phyloP scores from a whole-genome alignment of 257 asterid genomes.

The Handroanthus guayacan region DNA sequence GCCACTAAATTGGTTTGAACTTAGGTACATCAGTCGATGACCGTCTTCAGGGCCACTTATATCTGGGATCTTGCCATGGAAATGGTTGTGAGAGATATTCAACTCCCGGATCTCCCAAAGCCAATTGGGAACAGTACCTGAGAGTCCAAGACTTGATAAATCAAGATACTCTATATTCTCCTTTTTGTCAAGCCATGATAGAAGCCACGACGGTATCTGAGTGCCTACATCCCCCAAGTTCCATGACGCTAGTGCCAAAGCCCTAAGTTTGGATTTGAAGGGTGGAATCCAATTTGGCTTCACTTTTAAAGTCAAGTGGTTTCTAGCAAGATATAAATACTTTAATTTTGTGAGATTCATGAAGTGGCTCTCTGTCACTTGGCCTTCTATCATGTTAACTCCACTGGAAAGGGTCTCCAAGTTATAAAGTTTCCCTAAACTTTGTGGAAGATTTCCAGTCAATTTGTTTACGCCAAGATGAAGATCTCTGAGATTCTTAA shows the following conservation, averaged over 20 bases:
- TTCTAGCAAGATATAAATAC: conserved; percentile 1
- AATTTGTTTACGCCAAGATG: conserved; percentile 32
- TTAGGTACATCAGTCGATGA: neutral
- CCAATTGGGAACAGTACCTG: conserved; percentile 35
- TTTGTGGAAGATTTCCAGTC: conserved; percentile 48
- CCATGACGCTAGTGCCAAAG: neutral
- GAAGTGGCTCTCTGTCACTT: conserved; percentile 42
- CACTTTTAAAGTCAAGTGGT: conserved; percentile 37
- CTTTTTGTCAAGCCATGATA: neutral
- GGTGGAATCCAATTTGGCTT: conserved; percentile 41
- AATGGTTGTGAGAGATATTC: conserved; percentile 34
- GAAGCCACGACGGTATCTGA: neutral
- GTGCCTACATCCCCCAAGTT: neutral
- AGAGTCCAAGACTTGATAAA: conserved; percentile 32
- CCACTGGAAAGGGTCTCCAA: neutral
- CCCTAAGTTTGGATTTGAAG: conserved; percentile 3
- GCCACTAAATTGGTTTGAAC: conserved; percentile 45
- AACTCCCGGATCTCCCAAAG: conserved; percentile 14
- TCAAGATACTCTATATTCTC: conserved; percentile 1
- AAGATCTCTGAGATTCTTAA: conserved; percentile 24
- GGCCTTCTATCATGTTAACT: conserved; percentile 41
- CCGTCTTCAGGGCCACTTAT: neutral
- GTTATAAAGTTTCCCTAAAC: conserved; percentile 41
- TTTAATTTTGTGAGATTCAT: conserved; percentile 39
- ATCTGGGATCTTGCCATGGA: conserved; percentile 14